Percentiles rank a stretch among this genome's conserved stretches.
These are phyloP conservation scores for Boletus barrowsii DNA, from an alignment of 768 basidiomycete species.

Conservation along the genomic window DNA sequence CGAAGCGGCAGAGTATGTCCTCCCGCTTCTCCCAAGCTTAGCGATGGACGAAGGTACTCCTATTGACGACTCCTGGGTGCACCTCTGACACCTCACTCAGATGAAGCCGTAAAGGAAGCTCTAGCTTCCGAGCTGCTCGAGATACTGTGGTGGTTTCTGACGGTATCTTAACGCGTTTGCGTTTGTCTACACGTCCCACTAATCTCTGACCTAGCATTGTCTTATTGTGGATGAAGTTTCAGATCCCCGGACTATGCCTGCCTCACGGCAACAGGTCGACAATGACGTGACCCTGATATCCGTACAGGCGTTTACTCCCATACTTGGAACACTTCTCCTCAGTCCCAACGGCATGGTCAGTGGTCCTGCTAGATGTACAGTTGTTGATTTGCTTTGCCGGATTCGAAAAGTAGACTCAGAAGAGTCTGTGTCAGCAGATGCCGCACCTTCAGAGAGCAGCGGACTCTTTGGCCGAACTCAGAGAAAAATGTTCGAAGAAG, in stretches of 20 bases:
- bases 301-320: constrained; percentile 86
- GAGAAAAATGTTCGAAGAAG: constrained; percentile 67
- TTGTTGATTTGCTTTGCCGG: constrained; percentile 75
- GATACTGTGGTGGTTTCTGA: constrained; percentile 93
- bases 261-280: constrained; percentile 12
- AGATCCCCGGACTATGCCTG: constrained; percentile 13
- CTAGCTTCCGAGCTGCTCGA: constrained; percentile 75
- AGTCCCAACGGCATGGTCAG: constrained; percentile 74
- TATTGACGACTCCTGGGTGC: neutral
- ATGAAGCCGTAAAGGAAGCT: constrained; percentile 86
- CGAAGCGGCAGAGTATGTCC: constrained; percentile 90
- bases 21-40: constrained; percentile 82
- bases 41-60: constrained; percentile 78
- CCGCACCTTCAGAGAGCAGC: constrained; percentile 27
- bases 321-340: constrained; percentile 84
- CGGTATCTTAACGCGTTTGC: constrained; percentile 37
- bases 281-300: constrained; percentile 48
- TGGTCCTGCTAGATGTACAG: constrained; percentile 65
- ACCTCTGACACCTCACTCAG: constrained; percentile 37
- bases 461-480: constrained; percentile 56
- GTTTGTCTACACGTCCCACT: constrained; percentile 1
- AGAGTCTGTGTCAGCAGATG: constrained; percentile 34
- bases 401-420: constrained; percentile 60
- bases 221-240: constrained; percentile 52
- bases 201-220: constrained; percentile 50